A percentile compares a stretch with the other conserved stretches of the same genome.
Conservation (phyloP, 1,284 basidiomycete genomes). For the Ustilago xerochloae region DNA sequence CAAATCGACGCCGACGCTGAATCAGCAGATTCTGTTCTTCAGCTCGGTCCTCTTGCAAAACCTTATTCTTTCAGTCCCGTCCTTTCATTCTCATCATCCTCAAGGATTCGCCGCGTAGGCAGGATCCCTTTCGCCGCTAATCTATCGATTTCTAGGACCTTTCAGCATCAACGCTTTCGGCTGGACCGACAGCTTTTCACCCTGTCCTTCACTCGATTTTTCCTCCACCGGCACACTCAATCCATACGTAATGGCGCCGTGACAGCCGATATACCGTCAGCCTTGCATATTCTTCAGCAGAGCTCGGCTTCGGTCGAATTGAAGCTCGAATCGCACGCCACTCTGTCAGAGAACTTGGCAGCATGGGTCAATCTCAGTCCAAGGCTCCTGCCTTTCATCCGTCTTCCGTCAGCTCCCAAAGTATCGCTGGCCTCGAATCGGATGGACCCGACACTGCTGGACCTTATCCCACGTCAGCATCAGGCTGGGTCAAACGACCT, state of each 20-base stretch:
- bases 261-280: no score
- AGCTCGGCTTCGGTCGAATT: no score
- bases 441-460: background rate
- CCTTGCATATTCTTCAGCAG: no score
- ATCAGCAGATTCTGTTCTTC: background rate
- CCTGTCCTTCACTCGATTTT: no score
- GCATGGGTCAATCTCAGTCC: constrained; percentile 35
- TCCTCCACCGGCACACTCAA: no score
- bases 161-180: no score
- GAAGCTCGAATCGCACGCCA: no score
- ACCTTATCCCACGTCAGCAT: constrained; percentile 16
- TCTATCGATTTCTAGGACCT: no score
- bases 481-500: constrained; percentile 21
- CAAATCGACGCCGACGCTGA: background rate
- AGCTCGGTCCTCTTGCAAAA: background rate
- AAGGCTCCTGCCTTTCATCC: constrained; percentile 4
- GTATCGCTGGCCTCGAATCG: background rate
- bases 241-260: no score
- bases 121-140: no score
- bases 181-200: no score
- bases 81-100: background rate
- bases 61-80: background rate
- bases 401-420: constrained; percentile 2
- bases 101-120: no score
- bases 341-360: background rate